A percentile compares a stretch with the other conserved stretches of the same genome.
These are phyloP conservation scores for Flaveria ramosissima DNA, from an alignment of 129 eudicot species.

Conservation along the genomic window DNA sequence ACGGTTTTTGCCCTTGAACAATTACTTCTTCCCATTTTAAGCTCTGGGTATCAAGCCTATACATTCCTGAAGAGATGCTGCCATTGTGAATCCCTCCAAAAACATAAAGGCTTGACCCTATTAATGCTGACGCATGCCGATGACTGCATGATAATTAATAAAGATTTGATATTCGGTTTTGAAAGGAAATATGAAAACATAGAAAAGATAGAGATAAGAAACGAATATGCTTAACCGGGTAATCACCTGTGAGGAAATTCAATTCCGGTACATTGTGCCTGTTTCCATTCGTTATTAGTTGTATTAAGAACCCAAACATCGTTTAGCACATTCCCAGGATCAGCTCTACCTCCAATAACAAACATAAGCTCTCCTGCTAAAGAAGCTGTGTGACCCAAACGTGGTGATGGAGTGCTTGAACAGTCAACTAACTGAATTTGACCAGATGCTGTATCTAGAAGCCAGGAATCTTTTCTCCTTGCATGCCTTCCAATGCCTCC, in stretches of 20 bases:
- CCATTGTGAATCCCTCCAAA: conserved; percentile 76
- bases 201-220: neutral
- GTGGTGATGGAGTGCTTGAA: conserved; percentile 62
- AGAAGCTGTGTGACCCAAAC: conserved; percentile 88
- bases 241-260: conserved; percentile 78
- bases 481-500: conserved; percentile 96
- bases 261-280: conserved; percentile 55
- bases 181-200: neutral
- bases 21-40: conserved; percentile 63
- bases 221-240: neutral
- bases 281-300: conserved; percentile 56
- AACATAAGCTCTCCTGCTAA: conserved; percentile 60
- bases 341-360: conserved; percentile 96
- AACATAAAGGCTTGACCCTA: conserved; percentile 69
- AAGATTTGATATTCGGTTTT: neutral
- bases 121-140: conserved; percentile 85
- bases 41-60: conserved; percentile 60
- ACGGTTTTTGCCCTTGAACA: conserved; percentile 64
- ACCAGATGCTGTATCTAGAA: conserved; percentile 63
- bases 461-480: conserved; percentile 71
- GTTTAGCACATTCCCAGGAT: conserved; percentile 73
- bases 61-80: conserved; percentile 53
- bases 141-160: conserved; percentile 55
- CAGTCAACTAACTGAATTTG: conserved; percentile 41
- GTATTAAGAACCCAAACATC: conserved; percentile 76